Evolutionary conservation across 805 yeast genomes (phyloP).

Genomic region (Suhomyces tanzawaensis): DNA sequence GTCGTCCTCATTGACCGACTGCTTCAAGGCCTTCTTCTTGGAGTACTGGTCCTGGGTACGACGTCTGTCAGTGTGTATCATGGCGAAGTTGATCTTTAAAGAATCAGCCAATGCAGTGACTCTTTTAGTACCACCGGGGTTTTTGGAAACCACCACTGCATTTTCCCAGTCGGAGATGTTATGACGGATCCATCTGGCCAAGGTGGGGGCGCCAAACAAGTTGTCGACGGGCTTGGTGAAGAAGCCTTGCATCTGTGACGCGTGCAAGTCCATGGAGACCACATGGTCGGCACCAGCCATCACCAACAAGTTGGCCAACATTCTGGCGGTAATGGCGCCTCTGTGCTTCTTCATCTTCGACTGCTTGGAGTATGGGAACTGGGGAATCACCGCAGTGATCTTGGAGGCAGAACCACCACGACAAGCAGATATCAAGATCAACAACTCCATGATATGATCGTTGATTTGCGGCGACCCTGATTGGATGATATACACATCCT

Average conservation of each 20-base stretch:
- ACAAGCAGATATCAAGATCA: slow-evolving; percentile 92
- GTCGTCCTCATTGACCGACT: slow-evolving; percentile 46
- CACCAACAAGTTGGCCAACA: slow-evolving; percentile 90
- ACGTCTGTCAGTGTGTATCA: slow-evolving; percentile 98
- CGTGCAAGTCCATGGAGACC: slow-evolving; percentile 93
- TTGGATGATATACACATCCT: slow-evolving; percentile 90
- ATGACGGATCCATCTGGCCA: slow-evolving; percentile 93
- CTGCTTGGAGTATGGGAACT: slow-evolving; percentile 96
- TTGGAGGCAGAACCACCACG: slow-evolving; percentile 98
- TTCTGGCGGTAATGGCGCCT: slow-evolving; percentile 97
- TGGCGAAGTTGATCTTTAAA: slow-evolving; percentile 92
- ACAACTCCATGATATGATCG: slow-evolving; percentile 94
- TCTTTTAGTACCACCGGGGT: slow-evolving; percentile 98
- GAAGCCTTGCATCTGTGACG: slow-evolving; percentile 99
- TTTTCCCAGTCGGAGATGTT: slow-evolving; percentile 80
- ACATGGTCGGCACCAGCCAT: slow-evolving; percentile 99
- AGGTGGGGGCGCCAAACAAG: slow-evolving; percentile 91
- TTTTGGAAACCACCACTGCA: slow-evolving; percentile 96
- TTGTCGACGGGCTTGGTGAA: slow-evolving; percentile 97
- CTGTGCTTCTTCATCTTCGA: slow-evolving; percentile 98
- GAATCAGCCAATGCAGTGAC: slow-evolving; percentile 98
- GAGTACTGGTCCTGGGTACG: slow-evolving; percentile 67
- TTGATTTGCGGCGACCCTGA: slow-evolving; percentile 85
- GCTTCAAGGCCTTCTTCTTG: slow-evolving; percentile 41
- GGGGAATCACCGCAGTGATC: slow-evolving; percentile 95